Evolutionary conservation across 164 flowering plant genomes (phyloP).

Genomic region (Magnolia sinica): DNA sequence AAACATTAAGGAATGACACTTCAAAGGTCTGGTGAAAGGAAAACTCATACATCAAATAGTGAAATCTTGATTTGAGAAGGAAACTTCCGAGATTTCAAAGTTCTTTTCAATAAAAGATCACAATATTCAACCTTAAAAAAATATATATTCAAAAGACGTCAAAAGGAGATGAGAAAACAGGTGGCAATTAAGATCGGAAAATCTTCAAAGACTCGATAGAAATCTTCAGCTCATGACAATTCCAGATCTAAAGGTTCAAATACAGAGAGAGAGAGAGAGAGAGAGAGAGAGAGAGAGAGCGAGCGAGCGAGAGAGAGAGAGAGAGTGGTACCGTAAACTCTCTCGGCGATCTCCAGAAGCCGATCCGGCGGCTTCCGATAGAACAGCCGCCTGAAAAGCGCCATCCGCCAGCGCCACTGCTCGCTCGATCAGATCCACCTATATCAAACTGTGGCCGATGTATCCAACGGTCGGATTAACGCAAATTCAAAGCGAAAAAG

Average conservation of each 20-base stretch:
- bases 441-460: background rate
- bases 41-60: too few relatives aligned
- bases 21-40: too few relatives aligned
- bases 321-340: conserved; percentile 65
- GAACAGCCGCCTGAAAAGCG: conserved; percentile 91
- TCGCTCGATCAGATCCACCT: conserved; percentile 16
- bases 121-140: background rate
- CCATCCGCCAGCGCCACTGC: conserved; percentile 84
- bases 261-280: background rate
- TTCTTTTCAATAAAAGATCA: too few relatives aligned
- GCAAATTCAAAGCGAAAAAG: background rate
- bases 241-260: background rate
- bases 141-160: background rate
- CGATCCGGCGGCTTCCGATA: conserved; percentile 96
- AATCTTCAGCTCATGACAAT: background rate
- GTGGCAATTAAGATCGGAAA: background rate
- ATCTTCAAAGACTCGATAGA: background rate
- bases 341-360: conserved; percentile 89
- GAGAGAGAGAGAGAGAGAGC: background rate
- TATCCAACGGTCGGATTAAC: background rate
- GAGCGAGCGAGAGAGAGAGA: background rate
- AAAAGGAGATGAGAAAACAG: background rate
- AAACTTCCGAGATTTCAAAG: too few relatives aligned
- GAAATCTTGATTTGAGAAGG: too few relatives aligned
- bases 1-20: too few relatives aligned